Conservation (phyloP, 1,284 basidiomycete species). For the Pseudozyma sp. region DNA sequence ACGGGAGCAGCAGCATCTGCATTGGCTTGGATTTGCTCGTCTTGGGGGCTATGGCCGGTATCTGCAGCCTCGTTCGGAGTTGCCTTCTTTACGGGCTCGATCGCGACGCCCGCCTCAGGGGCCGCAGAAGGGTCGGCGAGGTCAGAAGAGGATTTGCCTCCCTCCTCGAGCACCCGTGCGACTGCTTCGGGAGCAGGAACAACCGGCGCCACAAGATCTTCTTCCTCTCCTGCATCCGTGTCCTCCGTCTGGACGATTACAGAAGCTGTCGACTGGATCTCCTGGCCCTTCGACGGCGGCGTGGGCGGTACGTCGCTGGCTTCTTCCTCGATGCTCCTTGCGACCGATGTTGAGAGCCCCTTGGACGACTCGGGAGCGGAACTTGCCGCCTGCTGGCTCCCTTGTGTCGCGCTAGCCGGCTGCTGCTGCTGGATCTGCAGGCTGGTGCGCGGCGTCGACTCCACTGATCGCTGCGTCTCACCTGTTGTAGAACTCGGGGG, state of each 20-base stretch:
- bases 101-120: background rate
- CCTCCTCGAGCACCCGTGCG: constrained; percentile 19
- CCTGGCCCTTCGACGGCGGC: constrained; percentile 30
- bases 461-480: constrained; percentile 18
- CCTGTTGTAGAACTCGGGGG: constrained; percentile 10
- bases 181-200: constrained; percentile 31
- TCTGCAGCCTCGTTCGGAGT: background rate
- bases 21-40: background rate
- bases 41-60: background rate
- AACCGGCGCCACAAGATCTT: constrained; percentile 37
- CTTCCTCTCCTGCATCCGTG: constrained; percentile 17
- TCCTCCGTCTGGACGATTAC: constrained; percentile 19
- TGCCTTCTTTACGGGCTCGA: background rate
- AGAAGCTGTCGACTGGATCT: background rate
- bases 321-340: constrained; percentile 36
- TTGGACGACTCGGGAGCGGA: constrained; percentile 5
- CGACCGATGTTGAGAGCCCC: constrained; percentile 8
- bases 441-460: constrained; percentile 36
- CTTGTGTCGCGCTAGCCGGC: background rate
- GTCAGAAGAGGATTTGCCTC: constrained; percentile 5
- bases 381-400: background rate
- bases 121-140: background rate
- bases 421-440: constrained; percentile 30
- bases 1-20: background rate
- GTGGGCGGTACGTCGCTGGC: constrained; percentile 27